phyloP scores from a whole-genome alignment of 2,329 filamentous ascomycete genomes.

The Diaporthe caulivora region DNA sequence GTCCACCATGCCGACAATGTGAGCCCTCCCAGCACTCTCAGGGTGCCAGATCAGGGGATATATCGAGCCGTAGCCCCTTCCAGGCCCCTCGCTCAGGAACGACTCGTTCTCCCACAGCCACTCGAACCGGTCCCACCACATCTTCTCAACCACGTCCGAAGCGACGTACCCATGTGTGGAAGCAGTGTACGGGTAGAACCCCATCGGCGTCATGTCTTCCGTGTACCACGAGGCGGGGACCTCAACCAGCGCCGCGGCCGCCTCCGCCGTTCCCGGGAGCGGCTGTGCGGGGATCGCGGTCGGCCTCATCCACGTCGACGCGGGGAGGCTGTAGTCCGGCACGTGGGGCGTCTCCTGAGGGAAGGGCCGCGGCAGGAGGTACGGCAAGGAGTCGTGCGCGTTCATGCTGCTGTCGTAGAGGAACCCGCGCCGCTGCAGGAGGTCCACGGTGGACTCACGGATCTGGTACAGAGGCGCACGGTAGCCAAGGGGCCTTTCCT shows the following conservation, averaged over 20 bases:
- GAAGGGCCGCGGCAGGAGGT: slow-evolving; percentile 50
- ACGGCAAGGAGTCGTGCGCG: slow-evolving; percentile 59
- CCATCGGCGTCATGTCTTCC: slow-evolving; percentile 63
- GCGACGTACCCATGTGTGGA: slow-evolving; percentile 72
- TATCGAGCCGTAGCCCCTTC: background rate
- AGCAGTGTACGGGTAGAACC: slow-evolving; percentile 57
- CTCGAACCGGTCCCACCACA: slow-evolving; percentile 71
- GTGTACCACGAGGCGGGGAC: slow-evolving; percentile 63
- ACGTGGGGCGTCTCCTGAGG: slow-evolving; percentile 51
- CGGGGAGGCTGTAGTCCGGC: slow-evolving; percentile 51
- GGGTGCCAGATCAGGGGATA: slow-evolving; percentile 69
- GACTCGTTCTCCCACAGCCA: slow-evolving; percentile 61
- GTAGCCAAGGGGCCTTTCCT: slow-evolving; percentile 57
- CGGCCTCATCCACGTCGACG: slow-evolving; percentile 60
- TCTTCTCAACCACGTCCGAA: slow-evolving; percentile 66
- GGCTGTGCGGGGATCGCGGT: slow-evolving; percentile 46
- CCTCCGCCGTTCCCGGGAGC: slow-evolving; percentile 39
- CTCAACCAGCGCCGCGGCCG: slow-evolving; percentile 52
- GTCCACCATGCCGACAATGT: slow-evolving; percentile 64
- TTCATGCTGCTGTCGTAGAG: slow-evolving; percentile 59
- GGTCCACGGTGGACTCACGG: slow-evolving; percentile 56
- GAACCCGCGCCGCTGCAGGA: slow-evolving; percentile 58
- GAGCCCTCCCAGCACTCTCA: slow-evolving; percentile 71
- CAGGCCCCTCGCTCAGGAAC: slow-evolving; percentile 48
- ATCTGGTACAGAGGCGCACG: slow-evolving; percentile 63